Evolutionary conservation across 2,329 filamentous ascomycete species (phyloP), one percentile per base, ranked within the genome.

Genomic region (Monilinia laxa): DNA sequence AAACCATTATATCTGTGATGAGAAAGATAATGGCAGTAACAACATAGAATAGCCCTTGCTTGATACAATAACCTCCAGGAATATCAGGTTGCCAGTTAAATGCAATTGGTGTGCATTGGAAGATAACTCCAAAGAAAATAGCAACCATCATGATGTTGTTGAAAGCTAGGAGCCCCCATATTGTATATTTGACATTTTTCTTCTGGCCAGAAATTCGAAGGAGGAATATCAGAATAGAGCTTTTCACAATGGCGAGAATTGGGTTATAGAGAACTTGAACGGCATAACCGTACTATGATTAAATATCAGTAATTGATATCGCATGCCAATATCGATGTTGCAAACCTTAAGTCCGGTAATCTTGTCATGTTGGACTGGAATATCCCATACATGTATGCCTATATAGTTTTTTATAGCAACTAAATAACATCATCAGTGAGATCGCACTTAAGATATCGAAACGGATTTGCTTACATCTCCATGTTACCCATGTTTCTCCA

Each of bases 301-400:
- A 9, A 18, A 38, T 40, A n/a, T 56, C 20, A 55, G 35, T 23
- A n/a, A 55, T 20, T 4, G n/a, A 31, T 23, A 16, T 23, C 12
- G 20, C 7, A 55, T 11, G 31, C n/a, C 35, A 42, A 40, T 25
- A 1, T 16, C 23, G 6, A 38, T 12, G 9, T 20, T 28, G 28
- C 4, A 55, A 55, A 55, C 53, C n/a, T 40, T 40, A 20, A 56
- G 35, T 40, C 54, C 54, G 16, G 11, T n/a, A 40, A 56, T 4
- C 35, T 6, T n/a, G 35, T 56, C 35, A 23, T 25, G 11, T 25
- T 40, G n/a, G n/a, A 40, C 20, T 56, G 54, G 54, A 10, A 56
- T n/a, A 25, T 56, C 54, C 35, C 54, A 56, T 16, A 56, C 25
- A 56, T 56, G 54, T 56, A 56, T 23, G 7, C 54, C 54, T 25